Evolutionary conservation across 257 asterid species (phyloP), one percentile per base, ranked within the genome.

Genomic region (Thymus quinquecostatus): DNA sequence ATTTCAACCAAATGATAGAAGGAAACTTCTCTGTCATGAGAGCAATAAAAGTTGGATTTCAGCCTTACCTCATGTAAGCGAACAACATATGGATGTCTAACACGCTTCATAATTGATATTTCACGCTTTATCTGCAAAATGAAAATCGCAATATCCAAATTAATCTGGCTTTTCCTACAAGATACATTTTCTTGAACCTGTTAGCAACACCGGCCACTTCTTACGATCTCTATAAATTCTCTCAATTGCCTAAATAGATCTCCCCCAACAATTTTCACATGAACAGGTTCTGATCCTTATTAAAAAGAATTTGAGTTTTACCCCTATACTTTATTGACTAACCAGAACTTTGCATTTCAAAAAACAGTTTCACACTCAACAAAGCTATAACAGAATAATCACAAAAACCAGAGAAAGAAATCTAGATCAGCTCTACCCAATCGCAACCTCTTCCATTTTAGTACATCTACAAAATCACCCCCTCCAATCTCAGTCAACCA

Each of bases 61-160:
- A 80, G 66, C 67, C 65, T 80, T 84, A 86, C 99, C 99, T 95
- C 98, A 34, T 95, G 97, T 49, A 94, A 82, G 68, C 96, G 97
- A 79, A 94, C 95, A 70, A 94, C 85, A 78, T 83, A 60, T 6
- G 97, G 99, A 83, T 94, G 99, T 66, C 96, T 78, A 75, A 94
- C 97, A 67, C 92, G 90, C 90, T 91, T 94, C 99, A 94, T 94
- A 68, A 94, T 94, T 14, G 96, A 94, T 75, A 94, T 94, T 85
- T 95, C 99, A 86, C 80, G 89, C 87, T 95, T 95, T 64, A 95
- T 95, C 99, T 95, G 93, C 86, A 86, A 58, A 60, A 78, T 14
- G 58, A 65, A 73, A 72, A 69, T 68, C 71, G 54, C 64, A 81
- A 34, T 64, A 49, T 74, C 45, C 64, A 49, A 66, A 60, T 41